phyloP scores from a whole-genome alignment of 2,329 filamentous ascomycete species.

The Cladophialophora immunda region DNA sequence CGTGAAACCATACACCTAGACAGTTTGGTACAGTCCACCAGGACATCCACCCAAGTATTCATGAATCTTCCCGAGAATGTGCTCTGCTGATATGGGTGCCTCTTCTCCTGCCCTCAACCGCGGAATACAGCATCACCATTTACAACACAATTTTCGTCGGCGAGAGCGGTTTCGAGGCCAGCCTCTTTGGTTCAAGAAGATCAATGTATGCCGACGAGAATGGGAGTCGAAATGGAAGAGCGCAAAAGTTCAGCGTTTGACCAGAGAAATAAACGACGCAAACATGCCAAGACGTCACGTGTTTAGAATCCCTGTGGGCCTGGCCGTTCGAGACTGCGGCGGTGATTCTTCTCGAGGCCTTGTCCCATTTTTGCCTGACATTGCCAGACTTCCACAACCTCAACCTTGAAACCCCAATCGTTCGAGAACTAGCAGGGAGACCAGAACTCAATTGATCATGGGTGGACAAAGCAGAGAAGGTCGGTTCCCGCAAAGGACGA shows the following conservation, averaged over 20 bases:
- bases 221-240: neutral
- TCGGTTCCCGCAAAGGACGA: constrained; percentile 44
- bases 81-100: neutral
- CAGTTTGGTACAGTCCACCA: neutral
- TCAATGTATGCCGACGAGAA: too few relatives aligned
- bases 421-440: neutral
- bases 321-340: constrained; percentile 17
- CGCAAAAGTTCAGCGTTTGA: neutral
- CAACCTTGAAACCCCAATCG: neutral
- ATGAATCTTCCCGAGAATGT: neutral
- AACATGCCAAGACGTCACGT: constrained; percentile 2
- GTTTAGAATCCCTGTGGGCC: neutral
- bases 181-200: too few relatives aligned
- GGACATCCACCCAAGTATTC: neutral
- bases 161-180: too few relatives aligned
- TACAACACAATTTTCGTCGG: too few relatives aligned
- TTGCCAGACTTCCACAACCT: neutral
- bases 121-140: neutral
- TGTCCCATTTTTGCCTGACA: neutral
- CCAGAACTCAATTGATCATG: constrained; percentile 56
- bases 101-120: neutral
- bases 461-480: constrained; percentile 74
- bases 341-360: neutral
- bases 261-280: neutral
- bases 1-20: neutral